Evolutionary conservation across 1,139 yeast species (phyloP).

Genomic region (Yamadazyma triangularis): DNA sequence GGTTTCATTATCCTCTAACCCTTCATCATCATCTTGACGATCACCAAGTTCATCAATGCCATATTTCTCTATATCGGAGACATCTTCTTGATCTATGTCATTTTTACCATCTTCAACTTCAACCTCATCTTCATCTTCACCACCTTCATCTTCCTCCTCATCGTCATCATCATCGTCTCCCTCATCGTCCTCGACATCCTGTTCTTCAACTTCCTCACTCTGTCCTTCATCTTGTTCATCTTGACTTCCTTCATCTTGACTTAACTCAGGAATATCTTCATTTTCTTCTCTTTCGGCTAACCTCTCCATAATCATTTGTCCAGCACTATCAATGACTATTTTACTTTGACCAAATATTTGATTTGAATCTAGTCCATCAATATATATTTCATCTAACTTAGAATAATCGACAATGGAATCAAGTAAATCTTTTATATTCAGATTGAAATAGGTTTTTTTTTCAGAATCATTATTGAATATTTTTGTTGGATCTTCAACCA

Average conservation of each 20-base stretch:
- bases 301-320: slow-evolving; percentile 34
- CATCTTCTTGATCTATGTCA: slow-evolving; percentile 16
- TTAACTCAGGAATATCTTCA: slow-evolving; percentile 10
- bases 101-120: slow-evolving; percentile 10
- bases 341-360: slow-evolving; percentile 95
- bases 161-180: slow-evolving; percentile 12
- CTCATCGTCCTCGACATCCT: slow-evolving; percentile 14
- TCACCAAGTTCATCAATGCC: slow-evolving; percentile 6
- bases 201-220: slow-evolving; percentile 16
- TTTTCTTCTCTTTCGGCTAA: slow-evolving; percentile 19
- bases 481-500: slow-evolving; percentile 14
- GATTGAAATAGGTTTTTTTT: slow-evolving; percentile 21
- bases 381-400: slow-evolving; percentile 73
- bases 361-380: slow-evolving; percentile 83
- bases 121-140: slow-evolving; percentile 9
- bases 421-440: slow-evolving; percentile 48
- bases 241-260: slow-evolving; percentile 13
- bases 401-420: slow-evolving; percentile 66
- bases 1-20: slow-evolving; percentile 16
- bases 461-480: slow-evolving; percentile 8
- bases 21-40: slow-evolving; percentile 13
- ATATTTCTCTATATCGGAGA: slow-evolving; percentile 3
- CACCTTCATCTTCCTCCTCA: slow-evolving; percentile 8
- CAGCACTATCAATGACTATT: slow-evolving; percentile 52
- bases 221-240: too few species aligned